phyloP scores from a whole-genome alignment of 345 rosid genomes.

The Populus tremula region DNA sequence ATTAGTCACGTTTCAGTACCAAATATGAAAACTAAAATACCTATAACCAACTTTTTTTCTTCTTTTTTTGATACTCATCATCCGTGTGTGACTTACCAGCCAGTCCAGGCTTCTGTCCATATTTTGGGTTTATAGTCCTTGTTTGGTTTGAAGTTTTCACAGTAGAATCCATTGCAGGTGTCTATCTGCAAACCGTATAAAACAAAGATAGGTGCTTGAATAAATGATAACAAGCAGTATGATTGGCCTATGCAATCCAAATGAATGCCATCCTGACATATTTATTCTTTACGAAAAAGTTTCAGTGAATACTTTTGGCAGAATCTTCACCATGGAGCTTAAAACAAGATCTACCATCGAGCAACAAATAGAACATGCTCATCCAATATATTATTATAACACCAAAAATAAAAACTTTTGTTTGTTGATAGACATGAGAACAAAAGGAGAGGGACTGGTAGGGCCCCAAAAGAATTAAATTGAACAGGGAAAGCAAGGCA shows the following conservation, averaged over 20 bases:
- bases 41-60: no score
- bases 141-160: slow-evolving; percentile 42
- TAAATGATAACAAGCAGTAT: neutral
- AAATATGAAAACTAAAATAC: no score
- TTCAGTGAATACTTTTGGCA: neutral
- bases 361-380: neutral
- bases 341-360: neutral
- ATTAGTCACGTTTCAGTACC: neutral
- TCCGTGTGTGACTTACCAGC: slow-evolving; percentile 24
- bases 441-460: neutral
- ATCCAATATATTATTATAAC: neutral
- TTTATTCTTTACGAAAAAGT: neutral
- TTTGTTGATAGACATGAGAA: neutral
- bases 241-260: neutral
- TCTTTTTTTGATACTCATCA: neutral
- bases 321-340: no score
- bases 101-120: slow-evolving; percentile 46
- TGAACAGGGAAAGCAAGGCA: neutral
- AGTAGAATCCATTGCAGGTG: slow-evolving; percentile 48
- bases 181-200: slow-evolving; percentile 23
- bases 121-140: slow-evolving; percentile 39
- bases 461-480: neutral
- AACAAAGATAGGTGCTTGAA: neutral
- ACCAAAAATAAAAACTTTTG: neutral
- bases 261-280: neutral